These are phyloP conservation scores for Pseudopithomyces maydicus DNA, from an alignment of 2,329 filamentous ascomycete species.

Conservation along the genomic window DNA sequence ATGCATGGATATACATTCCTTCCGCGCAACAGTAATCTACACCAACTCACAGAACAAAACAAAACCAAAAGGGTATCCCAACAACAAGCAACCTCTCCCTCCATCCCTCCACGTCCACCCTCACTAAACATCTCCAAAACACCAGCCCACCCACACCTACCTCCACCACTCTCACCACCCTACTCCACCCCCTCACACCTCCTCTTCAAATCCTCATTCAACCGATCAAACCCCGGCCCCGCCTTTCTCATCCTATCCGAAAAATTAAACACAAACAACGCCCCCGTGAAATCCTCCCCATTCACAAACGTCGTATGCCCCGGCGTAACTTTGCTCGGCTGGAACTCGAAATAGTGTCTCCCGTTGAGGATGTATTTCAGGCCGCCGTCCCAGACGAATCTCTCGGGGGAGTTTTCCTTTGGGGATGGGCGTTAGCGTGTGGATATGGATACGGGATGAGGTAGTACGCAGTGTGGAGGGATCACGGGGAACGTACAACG, in stretches of 20 bases:
- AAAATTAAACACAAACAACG: not conserved
- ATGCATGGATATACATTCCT: too few relatives aligned
- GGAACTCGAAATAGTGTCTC: not conserved
- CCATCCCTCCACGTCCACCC: not conserved
- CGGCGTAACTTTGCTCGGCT: not conserved
- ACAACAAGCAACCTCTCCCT: too few relatives aligned
- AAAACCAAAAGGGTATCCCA: too few relatives aligned
- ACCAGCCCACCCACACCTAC: too few relatives aligned
- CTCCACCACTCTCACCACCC: not conserved
- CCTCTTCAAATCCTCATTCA: not conserved
- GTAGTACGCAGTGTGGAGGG: not conserved
- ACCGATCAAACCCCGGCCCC: not conserved
- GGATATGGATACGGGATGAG: not conserved
- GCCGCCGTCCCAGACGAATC: not conserved
- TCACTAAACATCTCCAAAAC: too few relatives aligned
- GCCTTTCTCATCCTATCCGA: not conserved
- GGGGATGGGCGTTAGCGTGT: too few relatives aligned
- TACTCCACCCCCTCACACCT: not conserved
- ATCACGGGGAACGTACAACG: not conserved
- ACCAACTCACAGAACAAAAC: too few relatives aligned
- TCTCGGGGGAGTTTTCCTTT: not conserved
- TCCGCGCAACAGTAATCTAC: too few relatives aligned
- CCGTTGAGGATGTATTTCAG: not conserved
- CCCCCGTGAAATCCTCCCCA: not conserved
- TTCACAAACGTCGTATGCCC: slow-evolving; percentile 1